Percentiles rank a stretch among this genome's conserved stretches.
These are phyloP conservation scores for Trebouxia sp. DNA, from an alignment of 139 green algal species.

Conservation along the genomic window DNA sequence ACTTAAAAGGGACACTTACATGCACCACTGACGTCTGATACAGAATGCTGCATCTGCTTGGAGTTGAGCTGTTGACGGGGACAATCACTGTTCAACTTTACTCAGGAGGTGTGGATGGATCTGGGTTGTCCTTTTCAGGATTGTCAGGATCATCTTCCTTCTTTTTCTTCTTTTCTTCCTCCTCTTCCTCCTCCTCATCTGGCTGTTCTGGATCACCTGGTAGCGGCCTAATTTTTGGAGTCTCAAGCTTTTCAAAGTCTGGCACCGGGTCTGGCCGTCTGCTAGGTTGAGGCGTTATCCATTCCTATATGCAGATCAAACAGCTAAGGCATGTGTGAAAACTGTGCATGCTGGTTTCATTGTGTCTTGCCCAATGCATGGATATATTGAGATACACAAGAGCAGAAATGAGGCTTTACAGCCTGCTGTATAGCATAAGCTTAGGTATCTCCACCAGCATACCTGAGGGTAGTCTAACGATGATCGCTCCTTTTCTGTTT, in stretches of 20 bases:
- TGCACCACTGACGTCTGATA: too few species aligned
- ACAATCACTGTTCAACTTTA: not conserved
- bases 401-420: constrained; percentile 23
- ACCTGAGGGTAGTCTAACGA: constrained; percentile 83
- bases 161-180: constrained; percentile 86
- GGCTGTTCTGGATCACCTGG: constrained; percentile 90
- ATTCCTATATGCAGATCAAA: constrained; percentile 68
- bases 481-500: constrained; percentile 87
- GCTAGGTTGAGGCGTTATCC: constrained; percentile 88
- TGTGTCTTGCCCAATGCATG: too few species aligned
- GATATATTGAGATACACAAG: not conserved
- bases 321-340: not conserved
- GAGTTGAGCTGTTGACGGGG: not conserved
- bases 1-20: too few species aligned
- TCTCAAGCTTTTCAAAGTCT: constrained; percentile 94
- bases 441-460: too few species aligned
- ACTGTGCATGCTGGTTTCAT: too few species aligned
- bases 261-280: constrained; percentile 88
- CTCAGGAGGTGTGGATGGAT: constrained; percentile 14
- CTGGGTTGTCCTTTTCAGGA: constrained; percentile 52
- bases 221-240: constrained; percentile 59
- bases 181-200: constrained; percentile 84
- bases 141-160: constrained; percentile 71
- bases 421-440: not conserved
- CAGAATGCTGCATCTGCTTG: not conserved